Evolutionary conservation across 768 basidiomycete genomes (phyloP), one percentile per base, ranked within the genome.

Genomic region (Cubamyces sp.): DNA sequence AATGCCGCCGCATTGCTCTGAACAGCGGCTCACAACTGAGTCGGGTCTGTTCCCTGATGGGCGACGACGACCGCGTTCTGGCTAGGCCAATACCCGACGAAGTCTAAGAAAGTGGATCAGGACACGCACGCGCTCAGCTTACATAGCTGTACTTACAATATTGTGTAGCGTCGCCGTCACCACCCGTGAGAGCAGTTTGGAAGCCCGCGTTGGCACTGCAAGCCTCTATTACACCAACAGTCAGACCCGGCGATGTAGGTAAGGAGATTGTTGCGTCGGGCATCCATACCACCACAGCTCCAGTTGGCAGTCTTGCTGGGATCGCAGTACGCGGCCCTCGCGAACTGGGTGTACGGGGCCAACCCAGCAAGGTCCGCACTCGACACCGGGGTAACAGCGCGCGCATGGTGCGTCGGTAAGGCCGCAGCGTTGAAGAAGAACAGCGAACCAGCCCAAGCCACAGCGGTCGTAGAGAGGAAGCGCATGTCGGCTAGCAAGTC

Each of bases 11-110:
- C n/a, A n/a, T n/a, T n/a, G n/a, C n/a, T n/a, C n/a, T 23, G 19
- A 37, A 46, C 23, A 34, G n/a, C 25, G 19, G 60, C 78, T 70
- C 64, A 86, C 85, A 87, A 66, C 60, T 82, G 69, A 0, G 74
- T 79, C 7, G 85, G 82, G 61, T 87, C 82, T 5, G 86, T 87
- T 16, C 86, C 86, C 68, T 87, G 77, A 64, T 87, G 86, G 0
- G 81, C 81, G 8, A 87, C 83, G n/a, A 87, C 78, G 40, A 87
- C 77, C 3, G 83, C 75, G 57, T 80, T 76, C 61, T 81, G 72
- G 7, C 74, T 63, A 0, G 81, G 80, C 77, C 82, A 85, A 65
- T 81, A 85, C 7, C 86, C 86, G 19, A 86, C 84, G 65, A 79
- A 86, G 65, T 74, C 84, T 86, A 56, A 5, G 23, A 11, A 28